Conservation (phyloP, 2,329 filamentous ascomycete species). For the Penicillium thymicola region DNA sequence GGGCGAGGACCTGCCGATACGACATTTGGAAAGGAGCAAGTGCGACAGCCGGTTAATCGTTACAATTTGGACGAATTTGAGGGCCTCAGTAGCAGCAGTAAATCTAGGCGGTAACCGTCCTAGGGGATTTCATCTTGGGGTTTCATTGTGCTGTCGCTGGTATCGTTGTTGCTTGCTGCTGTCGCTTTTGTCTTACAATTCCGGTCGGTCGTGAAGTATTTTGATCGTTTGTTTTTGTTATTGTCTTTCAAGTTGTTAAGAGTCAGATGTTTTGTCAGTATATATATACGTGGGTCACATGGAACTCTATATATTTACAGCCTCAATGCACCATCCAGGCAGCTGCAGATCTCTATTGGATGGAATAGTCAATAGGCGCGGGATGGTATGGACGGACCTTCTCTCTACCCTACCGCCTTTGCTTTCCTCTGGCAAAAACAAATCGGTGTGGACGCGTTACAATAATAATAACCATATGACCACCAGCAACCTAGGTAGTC, state of each 20-base stretch:
- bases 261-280: not conserved
- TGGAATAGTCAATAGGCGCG: no score
- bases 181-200: not conserved
- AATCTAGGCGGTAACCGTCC: not conserved
- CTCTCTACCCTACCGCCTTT: not conserved
- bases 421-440: not conserved
- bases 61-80: not conserved
- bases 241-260: not conserved
- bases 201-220: not conserved
- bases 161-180: not conserved
- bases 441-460: not conserved
- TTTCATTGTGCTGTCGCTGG: not conserved
- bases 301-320: no score
- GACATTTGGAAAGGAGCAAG: not conserved
- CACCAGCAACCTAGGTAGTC: not conserved
- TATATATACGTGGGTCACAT: not conserved
- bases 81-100: not conserved
- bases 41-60: not conserved
- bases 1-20: not conserved
- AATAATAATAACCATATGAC: not conserved
- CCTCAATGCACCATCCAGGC: no score
- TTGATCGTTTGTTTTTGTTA: not conserved
- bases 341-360: not conserved
- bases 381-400: no score
- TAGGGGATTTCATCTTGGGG: not conserved